Percentiles rank a stretch among this genome's conserved stretches.
These are phyloP conservation scores for Amphicarpaea edgeworthii DNA, from an alignment of 306 rosid genomes.

Conservation along the genomic window DNA sequence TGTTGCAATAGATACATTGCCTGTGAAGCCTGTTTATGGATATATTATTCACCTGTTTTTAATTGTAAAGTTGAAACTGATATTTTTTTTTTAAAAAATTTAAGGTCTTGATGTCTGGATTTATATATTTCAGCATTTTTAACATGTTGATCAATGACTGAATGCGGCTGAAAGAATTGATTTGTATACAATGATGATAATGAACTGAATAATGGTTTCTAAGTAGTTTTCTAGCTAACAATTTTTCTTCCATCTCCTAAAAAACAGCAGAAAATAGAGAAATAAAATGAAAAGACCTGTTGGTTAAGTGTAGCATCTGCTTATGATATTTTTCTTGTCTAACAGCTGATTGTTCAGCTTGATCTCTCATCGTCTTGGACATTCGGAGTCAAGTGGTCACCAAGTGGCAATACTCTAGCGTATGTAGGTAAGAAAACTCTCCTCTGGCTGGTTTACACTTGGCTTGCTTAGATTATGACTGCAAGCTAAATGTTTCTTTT, in stretches of 20 bases:
- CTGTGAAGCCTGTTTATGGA: slow-evolving; percentile 28
- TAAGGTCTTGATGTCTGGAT: slow-evolving; percentile 3
- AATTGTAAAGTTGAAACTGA: slow-evolving; percentile 23
- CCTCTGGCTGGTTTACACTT: slow-evolving; percentile 26
- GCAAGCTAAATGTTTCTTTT: slow-evolving; percentile 28
- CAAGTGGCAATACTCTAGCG: slow-evolving; percentile 94
- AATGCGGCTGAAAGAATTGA: slow-evolving; percentile 28
- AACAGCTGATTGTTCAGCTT: slow-evolving; percentile 90
- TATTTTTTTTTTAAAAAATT: background rate
- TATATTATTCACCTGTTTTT: slow-evolving; percentile 22
- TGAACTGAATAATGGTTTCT: slow-evolving; percentile 27
- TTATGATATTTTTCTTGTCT: slow-evolving; percentile 48
- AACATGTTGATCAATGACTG: slow-evolving; percentile 22
- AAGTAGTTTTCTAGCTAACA: no score
- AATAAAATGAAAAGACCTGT: slow-evolving; percentile 30
- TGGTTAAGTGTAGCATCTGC: slow-evolving; percentile 26
- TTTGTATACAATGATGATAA: slow-evolving; percentile 22
- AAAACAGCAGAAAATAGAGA: slow-evolving; percentile 1
- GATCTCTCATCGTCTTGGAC: slow-evolving; percentile 95
- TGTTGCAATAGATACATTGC: slow-evolving; percentile 9
- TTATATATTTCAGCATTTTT: slow-evolving; percentile 6
- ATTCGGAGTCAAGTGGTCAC: slow-evolving; percentile 97
- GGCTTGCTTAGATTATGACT: slow-evolving; percentile 31
- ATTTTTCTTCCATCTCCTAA: background rate
- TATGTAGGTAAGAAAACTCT: slow-evolving; percentile 81